Conservation (phyloP, 352 stramenopile genomes). For the Pythium sukuiense region DNA sequence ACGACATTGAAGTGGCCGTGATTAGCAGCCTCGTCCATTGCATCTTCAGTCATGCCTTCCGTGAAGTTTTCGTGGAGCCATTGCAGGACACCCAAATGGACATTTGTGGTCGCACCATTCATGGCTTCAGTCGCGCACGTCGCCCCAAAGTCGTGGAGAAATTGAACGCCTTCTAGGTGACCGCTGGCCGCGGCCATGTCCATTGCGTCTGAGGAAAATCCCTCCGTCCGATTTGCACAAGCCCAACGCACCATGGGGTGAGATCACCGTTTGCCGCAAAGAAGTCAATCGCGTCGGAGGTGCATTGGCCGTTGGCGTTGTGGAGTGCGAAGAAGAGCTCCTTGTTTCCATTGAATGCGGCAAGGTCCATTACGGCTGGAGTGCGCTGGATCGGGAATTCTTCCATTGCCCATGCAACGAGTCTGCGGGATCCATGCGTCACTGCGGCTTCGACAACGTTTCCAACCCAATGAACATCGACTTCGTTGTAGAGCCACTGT, state of each 20-base stretch:
- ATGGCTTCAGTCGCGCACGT: no score
- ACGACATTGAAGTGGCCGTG: not conserved
- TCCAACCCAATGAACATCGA: not conserved
- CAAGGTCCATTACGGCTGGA: not conserved
- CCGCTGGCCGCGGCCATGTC: not conserved
- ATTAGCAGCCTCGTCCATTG: not conserved
- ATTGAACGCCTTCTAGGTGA: not conserved
- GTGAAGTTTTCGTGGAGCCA: not conserved
- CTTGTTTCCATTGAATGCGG: not conserved
- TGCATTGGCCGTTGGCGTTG: not conserved
- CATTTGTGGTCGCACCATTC: no score
- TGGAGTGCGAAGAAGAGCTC: not conserved
- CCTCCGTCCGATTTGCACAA: not conserved
- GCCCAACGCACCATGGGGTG: not conserved
- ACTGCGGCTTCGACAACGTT: not conserved
- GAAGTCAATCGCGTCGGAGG: not conserved
- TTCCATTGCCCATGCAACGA: not conserved
- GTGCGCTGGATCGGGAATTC: not conserved
- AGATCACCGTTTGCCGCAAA: not conserved
- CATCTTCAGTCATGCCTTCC: not conserved
- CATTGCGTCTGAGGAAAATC: not conserved
- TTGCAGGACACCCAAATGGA: no score
- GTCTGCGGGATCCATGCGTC: not conserved
- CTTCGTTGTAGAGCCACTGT: not conserved
- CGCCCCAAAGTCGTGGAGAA: not conserved